Evolutionary conservation across 768 basidiomycete species (phyloP).

Genomic region (Gyrodon lividus): DNA sequence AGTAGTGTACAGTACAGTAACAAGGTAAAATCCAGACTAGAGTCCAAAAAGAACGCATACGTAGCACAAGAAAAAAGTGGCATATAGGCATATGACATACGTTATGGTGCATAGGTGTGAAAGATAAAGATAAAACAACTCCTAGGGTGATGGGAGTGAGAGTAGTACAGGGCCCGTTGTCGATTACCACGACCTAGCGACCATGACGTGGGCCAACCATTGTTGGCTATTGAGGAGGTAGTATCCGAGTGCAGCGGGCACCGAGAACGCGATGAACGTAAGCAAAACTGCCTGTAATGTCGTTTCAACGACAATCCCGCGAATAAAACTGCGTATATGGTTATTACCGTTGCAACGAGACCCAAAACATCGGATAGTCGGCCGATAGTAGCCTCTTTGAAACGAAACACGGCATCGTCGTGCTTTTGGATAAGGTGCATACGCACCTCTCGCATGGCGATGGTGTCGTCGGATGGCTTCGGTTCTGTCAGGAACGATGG

Average conservation of each 20-base stretch:
- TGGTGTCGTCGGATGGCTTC: slow-evolving; percentile 22
- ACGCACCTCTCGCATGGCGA: slow-evolving; percentile 22
- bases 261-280: slow-evolving; percentile 16
- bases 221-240: slow-evolving; percentile 7
- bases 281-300: slow-evolving; percentile 18
- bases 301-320: neutral
- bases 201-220: slow-evolving; percentile 14
- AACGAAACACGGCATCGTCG: slow-evolving; percentile 9
- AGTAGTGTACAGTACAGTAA: too few relatives aligned
- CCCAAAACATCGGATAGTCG: slow-evolving; percentile 23
- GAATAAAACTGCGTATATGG: neutral
- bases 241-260: slow-evolving; percentile 21
- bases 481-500: slow-evolving; percentile 19
- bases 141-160: neutral
- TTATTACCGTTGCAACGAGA: slow-evolving; percentile 12
- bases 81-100: neutral
- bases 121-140: neutral
- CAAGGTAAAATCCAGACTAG: too few relatives aligned
- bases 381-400: slow-evolving; percentile 28
- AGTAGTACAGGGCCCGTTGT: too few relatives aligned
- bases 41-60: too few relatives aligned
- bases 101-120: neutral
- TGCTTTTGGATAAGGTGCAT: slow-evolving; percentile 22
- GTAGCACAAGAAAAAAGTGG: neutral
- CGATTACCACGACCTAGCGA: slow-evolving; percentile 4